These are phyloP conservation scores for Nitzschia sp. DNA, from an alignment of 108 stramenopile genomes.

Conservation along the genomic window DNA sequence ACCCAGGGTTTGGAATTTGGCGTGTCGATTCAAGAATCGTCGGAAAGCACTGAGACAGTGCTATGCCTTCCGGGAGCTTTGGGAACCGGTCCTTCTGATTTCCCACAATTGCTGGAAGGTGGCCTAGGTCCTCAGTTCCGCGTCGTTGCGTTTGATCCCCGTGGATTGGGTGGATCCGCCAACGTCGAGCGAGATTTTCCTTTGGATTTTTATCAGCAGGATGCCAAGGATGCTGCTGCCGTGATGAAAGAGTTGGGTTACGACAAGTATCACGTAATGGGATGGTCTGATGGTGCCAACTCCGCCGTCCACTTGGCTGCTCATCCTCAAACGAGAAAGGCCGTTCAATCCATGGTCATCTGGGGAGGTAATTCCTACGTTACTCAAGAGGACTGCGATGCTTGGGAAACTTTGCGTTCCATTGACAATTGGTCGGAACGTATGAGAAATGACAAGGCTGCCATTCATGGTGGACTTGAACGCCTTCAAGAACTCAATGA, in stretches of 20 bases:
- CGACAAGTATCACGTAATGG: constrained; percentile 17
- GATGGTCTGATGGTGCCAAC: constrained; percentile 38
- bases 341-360: constrained; percentile 23
- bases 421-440: constrained; percentile 23
- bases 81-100: constrained; percentile 33
- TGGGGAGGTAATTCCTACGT: constrained; percentile 34
- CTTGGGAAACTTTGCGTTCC: constrained; percentile 24
- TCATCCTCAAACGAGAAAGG: neutral
- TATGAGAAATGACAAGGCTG: constrained; percentile 13
- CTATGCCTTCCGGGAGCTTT: constrained; percentile 31
- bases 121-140: constrained; percentile 10
- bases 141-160: constrained; percentile 26
- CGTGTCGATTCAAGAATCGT: too few species aligned
- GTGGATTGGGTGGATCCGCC: constrained; percentile 21
- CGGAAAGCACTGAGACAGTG: neutral
- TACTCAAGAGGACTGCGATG: constrained; percentile 24
- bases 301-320: constrained; percentile 32
- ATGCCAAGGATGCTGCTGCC: constrained; percentile 33
- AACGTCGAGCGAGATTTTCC: constrained; percentile 20
- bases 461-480: constrained; percentile 11
- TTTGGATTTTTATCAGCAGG: constrained; percentile 22
- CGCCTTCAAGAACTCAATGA: constrained; percentile 23
- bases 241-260: constrained; percentile 25
- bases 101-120: constrained; percentile 12
- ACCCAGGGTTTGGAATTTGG: too few species aligned